These are phyloP conservation scores for Combretum micranthum DNA, from an alignment of 345 rosid genomes.

Conservation along the genomic window DNA sequence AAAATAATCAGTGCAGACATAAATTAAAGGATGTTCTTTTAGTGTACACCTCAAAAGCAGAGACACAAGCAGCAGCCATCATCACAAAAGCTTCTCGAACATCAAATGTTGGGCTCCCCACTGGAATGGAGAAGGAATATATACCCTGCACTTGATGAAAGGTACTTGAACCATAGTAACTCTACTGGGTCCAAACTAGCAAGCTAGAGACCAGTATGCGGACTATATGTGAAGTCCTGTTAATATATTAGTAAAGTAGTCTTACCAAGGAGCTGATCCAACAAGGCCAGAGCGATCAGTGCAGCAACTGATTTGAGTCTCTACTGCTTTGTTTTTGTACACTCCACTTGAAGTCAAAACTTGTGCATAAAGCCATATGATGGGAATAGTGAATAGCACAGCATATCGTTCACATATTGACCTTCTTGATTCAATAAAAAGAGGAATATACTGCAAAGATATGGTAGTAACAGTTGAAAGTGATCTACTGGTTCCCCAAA, in stretches of 20 bases:
- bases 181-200: no score
- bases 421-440: slow-evolving; percentile 26
- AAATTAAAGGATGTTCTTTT: no score
- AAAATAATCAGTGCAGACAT: no score
- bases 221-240: no score
- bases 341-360: slow-evolving; percentile 46
- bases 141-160: slow-evolving; percentile 35
- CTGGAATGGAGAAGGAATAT: slow-evolving; percentile 63
- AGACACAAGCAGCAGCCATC: slow-evolving; percentile 64
- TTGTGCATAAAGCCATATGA: slow-evolving; percentile 42
- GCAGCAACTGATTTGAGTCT: slow-evolving; percentile 61
- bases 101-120: slow-evolving; percentile 71
- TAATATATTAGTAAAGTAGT: no score
- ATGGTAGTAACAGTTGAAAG: neutral
- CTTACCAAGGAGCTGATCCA: slow-evolving; percentile 47
- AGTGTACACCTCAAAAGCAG: slow-evolving; percentile 51
- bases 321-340: slow-evolving; percentile 33
- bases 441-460: slow-evolving; percentile 41
- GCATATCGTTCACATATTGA: slow-evolving; percentile 41
- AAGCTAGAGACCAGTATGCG: no score
- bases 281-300: slow-evolving; percentile 64
- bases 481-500: neutral
- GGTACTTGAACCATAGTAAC: neutral
- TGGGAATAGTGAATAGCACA: slow-evolving; percentile 34
- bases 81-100: slow-evolving; percentile 49